phyloP scores from a whole-genome alignment of 176 grass and related monocot genomes.

The Luzula sylvatica region DNA sequence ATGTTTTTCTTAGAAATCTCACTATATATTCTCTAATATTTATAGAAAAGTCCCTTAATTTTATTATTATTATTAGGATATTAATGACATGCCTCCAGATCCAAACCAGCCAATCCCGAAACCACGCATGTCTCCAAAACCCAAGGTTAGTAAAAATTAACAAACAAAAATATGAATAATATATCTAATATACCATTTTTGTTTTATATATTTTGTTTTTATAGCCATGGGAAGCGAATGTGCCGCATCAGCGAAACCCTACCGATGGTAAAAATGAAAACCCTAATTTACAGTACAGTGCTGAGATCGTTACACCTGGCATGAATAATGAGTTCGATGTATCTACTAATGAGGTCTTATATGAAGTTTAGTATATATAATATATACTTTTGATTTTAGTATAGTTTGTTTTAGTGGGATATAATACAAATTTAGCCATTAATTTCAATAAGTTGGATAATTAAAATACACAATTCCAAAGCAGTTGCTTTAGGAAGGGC shows the following conservation, averaged over 20 bases:
- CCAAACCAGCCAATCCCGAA: constrained; percentile 19
- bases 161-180: too few species aligned
- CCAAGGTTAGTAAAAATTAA: constrained; percentile 17
- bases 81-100: constrained; percentile 16
- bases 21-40: neutral
- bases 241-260: neutral
- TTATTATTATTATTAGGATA: constrained; percentile 12
- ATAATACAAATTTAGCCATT: too few species aligned
- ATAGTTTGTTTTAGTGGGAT: too few species aligned
- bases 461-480: too few species aligned
- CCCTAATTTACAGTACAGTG: neutral
- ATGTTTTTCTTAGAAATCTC: neutral
- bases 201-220: neutral
- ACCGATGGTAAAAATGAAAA: neutral
- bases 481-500: too few species aligned
- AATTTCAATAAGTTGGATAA: too few species aligned
- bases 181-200: too few species aligned
- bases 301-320: neutral
- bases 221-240: constrained; percentile 15
- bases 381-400: too few species aligned
- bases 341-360: neutral
- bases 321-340: neutral
- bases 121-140: constrained; percentile 20
- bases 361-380: constrained; percentile 1
- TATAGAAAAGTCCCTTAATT: neutral